phyloP scores from a whole-genome alignment of 2,329 filamentous ascomycete genomes.

The Dothistroma septosporum region DNA sequence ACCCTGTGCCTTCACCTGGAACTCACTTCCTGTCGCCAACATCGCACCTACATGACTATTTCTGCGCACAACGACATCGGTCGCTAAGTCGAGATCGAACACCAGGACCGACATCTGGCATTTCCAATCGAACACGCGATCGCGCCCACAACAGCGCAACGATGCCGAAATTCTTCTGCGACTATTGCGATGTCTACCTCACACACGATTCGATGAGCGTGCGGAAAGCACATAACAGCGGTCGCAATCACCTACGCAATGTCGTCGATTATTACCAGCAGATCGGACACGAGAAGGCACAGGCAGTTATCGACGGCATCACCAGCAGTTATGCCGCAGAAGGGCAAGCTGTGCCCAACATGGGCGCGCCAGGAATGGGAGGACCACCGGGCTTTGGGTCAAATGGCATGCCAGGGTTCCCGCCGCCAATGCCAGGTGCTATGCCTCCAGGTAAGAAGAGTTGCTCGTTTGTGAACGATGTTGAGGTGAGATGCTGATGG shows the following conservation, averaged over 20 bases:
- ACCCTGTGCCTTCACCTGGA: no score
- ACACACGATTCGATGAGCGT: conserved; percentile 99
- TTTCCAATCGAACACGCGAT: neutral
- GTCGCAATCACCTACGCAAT: conserved; percentile 93
- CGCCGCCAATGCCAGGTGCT: conserved; percentile 25
- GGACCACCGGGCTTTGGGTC: conserved; percentile 3
- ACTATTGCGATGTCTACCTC: conserved; percentile 99
- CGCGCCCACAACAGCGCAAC: conserved; percentile 7
- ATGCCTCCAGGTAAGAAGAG: conserved; percentile 23
- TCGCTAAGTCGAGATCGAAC: no score
- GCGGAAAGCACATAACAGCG: conserved; percentile 95
- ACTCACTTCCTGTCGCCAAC: no score
- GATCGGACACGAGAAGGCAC: conserved; percentile 97
- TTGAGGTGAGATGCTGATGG: neutral
- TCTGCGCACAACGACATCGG: no score
- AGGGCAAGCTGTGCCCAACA: conserved; percentile 82
- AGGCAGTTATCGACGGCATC: conserved; percentile 97
- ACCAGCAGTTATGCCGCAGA: conserved; percentile 93
- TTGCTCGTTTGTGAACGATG: no score
- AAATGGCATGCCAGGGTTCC: conserved; percentile 31
- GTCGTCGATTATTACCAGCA: conserved; percentile 99
- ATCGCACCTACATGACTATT: no score
- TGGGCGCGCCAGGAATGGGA: conserved; percentile 18
- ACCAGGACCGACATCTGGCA: no score
- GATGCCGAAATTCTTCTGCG: conserved; percentile 51